Evolutionary conservation across 208 protist species (phyloP), one percentile per base, ranked within the genome.

Genomic region (Trypanosoma caninum): DNA sequence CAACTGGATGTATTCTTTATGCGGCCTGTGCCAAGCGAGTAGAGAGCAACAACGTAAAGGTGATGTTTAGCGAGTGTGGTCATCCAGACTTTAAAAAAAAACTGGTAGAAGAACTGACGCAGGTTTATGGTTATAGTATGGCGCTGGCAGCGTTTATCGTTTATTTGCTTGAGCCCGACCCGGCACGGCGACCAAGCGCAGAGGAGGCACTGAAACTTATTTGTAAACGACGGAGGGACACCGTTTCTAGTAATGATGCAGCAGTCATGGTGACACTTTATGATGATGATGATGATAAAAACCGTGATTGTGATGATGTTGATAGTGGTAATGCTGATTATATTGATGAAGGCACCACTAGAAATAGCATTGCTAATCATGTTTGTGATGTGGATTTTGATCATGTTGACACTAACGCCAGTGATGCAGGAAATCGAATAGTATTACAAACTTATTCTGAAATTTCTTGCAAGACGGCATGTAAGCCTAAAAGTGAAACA

Each of bases 1-100:
- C 95, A 4, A 80, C 98, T 22, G 99, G 98, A 25, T 99, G 97
- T 76, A 99, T 99, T 64, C 95, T 99, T 7, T 95, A 93, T 64
- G 82, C 86, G 67, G 65, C 84, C 22, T 85, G 78, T 59, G 59
- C 67, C 10, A 71, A 76, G 47, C 70, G 77, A 13, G 81, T 84
- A n/a, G 77, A 84, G 37, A 72, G 59, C 38, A 52, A 58, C 54
- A 82, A 80, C 58, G 78, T 83, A 20, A 70, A 74, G 41, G 75
- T 88, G 27, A 88, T 85, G 82, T 82, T 89, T 60, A 78, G 66
- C 33, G 82, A 89, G 31, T 72, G 60, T 50, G 42, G 50, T n/a
- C 51, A 58, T 5, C 68, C 65, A 0, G 63, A 80, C 54, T 87
- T 87, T 59, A 66, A 64, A 40, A 65, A 56, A 13, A 69, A 56